Conservation (phyloP, 257 asterid genomes). For the Jacaranda copaia region DNA sequence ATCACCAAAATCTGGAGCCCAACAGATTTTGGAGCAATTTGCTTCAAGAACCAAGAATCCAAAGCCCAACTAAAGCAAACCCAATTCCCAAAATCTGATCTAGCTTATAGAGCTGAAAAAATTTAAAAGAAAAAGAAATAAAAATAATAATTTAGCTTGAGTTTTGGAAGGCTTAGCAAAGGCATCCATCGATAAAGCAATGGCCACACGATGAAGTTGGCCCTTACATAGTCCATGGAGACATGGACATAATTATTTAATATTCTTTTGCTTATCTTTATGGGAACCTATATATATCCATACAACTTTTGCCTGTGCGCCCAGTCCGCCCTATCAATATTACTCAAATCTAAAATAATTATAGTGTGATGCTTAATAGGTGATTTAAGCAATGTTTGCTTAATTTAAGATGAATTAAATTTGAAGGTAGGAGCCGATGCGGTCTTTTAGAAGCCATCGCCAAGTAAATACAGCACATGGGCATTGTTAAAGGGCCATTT, state of each 20-base stretch:
- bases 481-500: constrained; percentile 8
- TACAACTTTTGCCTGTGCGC: background rate
- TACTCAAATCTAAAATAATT: background rate
- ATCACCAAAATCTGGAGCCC: background rate
- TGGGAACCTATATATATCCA: background rate
- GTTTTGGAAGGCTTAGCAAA: background rate
- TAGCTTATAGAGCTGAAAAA: background rate
- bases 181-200: constrained; percentile 16
- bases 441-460: constrained; percentile 29
- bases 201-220: constrained; percentile 33
- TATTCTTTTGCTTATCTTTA: constrained; percentile 21
- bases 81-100: background rate
- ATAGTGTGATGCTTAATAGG: constrained; percentile 29
- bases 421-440: constrained; percentile 28
- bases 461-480: constrained; percentile 38
- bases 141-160: background rate
- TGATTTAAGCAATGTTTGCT: constrained; percentile 24
- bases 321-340: background rate
- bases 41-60: background rate
- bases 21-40: background rate
- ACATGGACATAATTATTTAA: constrained; percentile 10
- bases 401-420: constrained; percentile 21
- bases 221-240: constrained; percentile 29
- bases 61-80: background rate
- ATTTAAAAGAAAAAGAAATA: background rate